These are phyloP conservation scores for Citrullus amarus DNA, from an alignment of 306 rosid genomes.

Conservation along the genomic window DNA sequence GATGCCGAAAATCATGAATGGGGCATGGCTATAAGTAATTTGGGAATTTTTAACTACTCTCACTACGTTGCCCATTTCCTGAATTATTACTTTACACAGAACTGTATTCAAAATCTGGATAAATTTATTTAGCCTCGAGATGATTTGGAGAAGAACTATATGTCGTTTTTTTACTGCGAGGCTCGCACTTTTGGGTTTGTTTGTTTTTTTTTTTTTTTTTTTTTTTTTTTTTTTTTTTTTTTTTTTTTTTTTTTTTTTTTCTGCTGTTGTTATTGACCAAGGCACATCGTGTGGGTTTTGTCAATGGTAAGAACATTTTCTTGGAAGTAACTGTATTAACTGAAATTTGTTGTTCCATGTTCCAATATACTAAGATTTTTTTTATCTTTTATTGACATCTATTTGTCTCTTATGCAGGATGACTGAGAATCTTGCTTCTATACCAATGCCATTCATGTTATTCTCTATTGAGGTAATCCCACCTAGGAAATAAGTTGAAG, in stretches of 20 bases:
- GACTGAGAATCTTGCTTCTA: slow-evolving; percentile 5
- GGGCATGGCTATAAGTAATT: neutral
- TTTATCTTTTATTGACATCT: neutral
- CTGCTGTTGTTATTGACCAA: neutral
- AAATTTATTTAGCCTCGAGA: neutral
- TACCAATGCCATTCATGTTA: neutral
- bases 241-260: neutral
- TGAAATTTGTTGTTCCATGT: neutral
- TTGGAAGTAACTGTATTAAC: neutral
- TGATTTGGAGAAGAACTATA: neutral
- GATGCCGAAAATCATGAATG: neutral
- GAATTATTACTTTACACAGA: neutral
- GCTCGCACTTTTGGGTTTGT: neutral
- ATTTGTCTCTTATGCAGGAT: slow-evolving; percentile 6
- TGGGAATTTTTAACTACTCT: neutral
- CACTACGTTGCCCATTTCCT: neutral
- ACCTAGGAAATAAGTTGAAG: neutral
- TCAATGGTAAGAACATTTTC: neutral
- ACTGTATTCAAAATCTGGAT: neutral
- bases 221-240: no score
- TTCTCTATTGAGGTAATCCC: slow-evolving; percentile 1
- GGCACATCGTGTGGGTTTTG: neutral
- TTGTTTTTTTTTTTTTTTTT: no score
- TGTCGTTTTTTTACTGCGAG: neutral
- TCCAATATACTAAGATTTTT: neutral